phyloP scores from a whole-genome alignment of 345 rosid species.

The Mercurialis annua region DNA sequence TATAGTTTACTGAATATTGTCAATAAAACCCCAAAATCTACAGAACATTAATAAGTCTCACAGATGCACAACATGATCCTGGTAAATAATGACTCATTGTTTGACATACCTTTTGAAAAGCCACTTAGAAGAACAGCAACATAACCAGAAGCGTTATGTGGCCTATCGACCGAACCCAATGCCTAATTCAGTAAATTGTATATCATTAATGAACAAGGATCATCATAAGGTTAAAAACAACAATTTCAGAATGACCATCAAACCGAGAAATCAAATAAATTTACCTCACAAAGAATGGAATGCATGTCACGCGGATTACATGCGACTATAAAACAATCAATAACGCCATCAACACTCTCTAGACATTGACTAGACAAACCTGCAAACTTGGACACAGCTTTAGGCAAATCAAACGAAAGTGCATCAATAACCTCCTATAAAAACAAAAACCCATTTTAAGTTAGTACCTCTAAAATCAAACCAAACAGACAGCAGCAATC shows the following conservation, averaged over 20 bases:
- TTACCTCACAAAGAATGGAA: conserved; percentile 80
- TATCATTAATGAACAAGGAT: conserved; percentile 4
- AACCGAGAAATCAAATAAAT: background rate
- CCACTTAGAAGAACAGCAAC: conserved; percentile 66
- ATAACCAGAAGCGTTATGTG: conserved; percentile 34
- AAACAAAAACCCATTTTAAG: background rate
- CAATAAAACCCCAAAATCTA: background rate
- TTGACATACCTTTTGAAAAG: conserved; percentile 57
- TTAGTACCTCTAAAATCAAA: background rate
- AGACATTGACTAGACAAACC: conserved; percentile 47
- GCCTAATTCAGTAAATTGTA: conserved; percentile 50
- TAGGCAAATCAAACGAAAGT: conserved; percentile 71
- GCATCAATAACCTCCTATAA: conserved; percentile 58
- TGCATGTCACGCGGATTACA: conserved; percentile 88
- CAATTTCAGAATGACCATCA: background rate
- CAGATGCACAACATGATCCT: background rate
- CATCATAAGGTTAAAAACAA: background rate
- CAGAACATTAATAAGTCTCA: background rate
- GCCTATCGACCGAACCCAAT: conserved; percentile 47
- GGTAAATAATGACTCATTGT: background rate
- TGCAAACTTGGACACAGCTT: conserved; percentile 58
- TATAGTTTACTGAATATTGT: background rate
- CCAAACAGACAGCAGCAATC: background rate
- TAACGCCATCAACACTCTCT: conserved; percentile 42
- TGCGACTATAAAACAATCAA: conserved; percentile 43